Conservation (phyloP, 192 early-diverging fungal genomes). For the Phycomyces nitens region DNA sequence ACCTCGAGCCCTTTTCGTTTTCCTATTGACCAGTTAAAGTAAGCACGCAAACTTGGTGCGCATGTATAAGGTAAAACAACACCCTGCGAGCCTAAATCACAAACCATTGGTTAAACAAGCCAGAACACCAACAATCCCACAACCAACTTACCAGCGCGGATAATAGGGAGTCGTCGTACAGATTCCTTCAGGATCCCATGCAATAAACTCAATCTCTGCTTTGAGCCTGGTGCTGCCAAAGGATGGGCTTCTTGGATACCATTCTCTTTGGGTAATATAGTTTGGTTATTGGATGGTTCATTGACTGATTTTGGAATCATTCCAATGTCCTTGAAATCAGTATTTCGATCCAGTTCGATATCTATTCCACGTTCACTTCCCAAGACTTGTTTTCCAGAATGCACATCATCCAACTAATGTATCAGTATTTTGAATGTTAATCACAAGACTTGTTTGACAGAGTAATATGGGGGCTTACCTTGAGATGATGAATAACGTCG, state of each 20-base stretch:
- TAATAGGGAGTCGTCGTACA: conserved; percentile 17
- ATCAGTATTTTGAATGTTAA: background rate
- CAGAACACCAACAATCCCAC: background rate
- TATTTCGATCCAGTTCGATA: conserved; percentile 82
- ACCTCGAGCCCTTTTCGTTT: conserved; percentile 51
- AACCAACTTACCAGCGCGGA: conserved; percentile 9
- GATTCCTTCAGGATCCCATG: conserved; percentile 14
- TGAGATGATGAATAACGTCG: conserved; percentile 77
- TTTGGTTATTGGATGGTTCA: background rate
- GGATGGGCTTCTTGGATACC: conserved; percentile 1
- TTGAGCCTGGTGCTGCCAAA: background rate
- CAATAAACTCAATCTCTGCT: conserved; percentile 18
- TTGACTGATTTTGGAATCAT: background rate
- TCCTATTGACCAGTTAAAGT: conserved; percentile 41
- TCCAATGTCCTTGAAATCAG: conserved; percentile 49
- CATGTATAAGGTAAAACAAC: conserved; percentile 36
- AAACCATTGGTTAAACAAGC: background rate
- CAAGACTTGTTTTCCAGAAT: conserved; percentile 64
- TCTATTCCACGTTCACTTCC: conserved; percentile 76
- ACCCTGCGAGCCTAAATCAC: background rate
- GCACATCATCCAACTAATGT: conserved; percentile 63
- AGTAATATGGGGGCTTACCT: no score
- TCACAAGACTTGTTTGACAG: no score
- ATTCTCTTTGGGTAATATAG: conserved; percentile 5
- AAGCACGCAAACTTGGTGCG: conserved; percentile 32